A percentile compares a stretch with the other conserved stretches of the same genome.
Evolutionary conservation across 208 protist genomes (phyloP).

Genomic region (Acanthamoeba lenticulata): DNA sequence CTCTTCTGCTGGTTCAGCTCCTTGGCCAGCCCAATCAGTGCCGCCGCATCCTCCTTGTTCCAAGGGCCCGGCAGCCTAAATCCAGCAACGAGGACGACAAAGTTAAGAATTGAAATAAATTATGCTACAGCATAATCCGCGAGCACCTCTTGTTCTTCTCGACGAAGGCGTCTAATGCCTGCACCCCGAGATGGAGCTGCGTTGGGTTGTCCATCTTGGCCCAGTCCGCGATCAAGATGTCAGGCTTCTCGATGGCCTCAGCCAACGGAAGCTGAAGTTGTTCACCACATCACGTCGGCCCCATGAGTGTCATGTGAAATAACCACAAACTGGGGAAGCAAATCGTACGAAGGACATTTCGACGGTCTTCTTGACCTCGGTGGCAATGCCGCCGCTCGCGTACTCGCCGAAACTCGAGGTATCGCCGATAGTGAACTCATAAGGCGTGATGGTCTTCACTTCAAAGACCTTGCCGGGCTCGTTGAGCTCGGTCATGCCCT

Average conservation of each 20-base stretch:
- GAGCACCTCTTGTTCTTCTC: neutral
- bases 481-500: constrained; percentile 80
- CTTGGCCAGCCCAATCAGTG: constrained; percentile 55
- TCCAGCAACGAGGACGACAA: too few species aligned
- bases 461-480: neutral
- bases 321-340: too few species aligned
- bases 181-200: constrained; percentile 70
- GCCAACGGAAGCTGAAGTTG: constrained; percentile 39
- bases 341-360: constrained; percentile 77
- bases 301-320: too few species aligned
- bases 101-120: too few species aligned
- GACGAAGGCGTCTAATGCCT: constrained; percentile 12
- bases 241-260: constrained; percentile 23
- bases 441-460: constrained; percentile 73
- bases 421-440: constrained; percentile 83
- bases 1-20: neutral
- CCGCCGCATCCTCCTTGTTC: constrained; percentile 68
- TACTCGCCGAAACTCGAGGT: constrained; percentile 74
- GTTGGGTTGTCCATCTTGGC: constrained; percentile 82
- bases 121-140: too few species aligned
- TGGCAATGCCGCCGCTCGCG: constrained; percentile 79
- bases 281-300: too few species aligned
- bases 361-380: constrained; percentile 80
- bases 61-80: constrained; percentile 70
- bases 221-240: constrained; percentile 82